Evolutionary conservation across 23 red algal species (phyloP).

Genomic region (Gracilaria caudata): DNA sequence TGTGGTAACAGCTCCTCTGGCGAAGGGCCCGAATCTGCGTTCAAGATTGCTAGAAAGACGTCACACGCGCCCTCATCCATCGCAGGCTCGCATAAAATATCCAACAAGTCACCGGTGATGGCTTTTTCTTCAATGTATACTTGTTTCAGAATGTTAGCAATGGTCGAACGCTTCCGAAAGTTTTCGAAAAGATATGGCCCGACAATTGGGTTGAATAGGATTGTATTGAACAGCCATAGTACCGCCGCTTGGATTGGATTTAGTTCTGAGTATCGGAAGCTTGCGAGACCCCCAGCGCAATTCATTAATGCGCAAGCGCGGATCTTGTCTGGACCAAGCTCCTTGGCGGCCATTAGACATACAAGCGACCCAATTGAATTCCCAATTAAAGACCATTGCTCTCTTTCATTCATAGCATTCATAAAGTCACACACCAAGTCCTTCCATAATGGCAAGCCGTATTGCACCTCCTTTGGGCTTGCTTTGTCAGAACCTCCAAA

Average conservation of each 20-base stretch:
- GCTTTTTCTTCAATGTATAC: constrained; percentile 78
- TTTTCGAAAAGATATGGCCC: constrained; percentile 85
- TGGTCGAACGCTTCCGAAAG: constrained; percentile 74
- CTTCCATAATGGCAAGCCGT: constrained; percentile 84
- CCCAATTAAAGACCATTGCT: constrained; percentile 85
- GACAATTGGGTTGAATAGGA: constrained; percentile 68
- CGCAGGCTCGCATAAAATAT: constrained; percentile 80
- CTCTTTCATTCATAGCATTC: constrained; percentile 41
- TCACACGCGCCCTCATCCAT: constrained; percentile 78
- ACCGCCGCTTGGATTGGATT: constrained; percentile 46
- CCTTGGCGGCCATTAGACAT: constrained; percentile 71
- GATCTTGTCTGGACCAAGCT: constrained; percentile 47
- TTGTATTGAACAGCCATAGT: constrained; percentile 64
- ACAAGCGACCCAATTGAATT: constrained; percentile 92
- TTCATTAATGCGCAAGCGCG: constrained; percentile 81
- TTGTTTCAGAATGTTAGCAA: constrained; percentile 71
- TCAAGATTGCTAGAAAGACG: constrained; percentile 87
- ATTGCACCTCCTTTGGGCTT: constrained; percentile 46
- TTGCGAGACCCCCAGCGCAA: constrained; percentile 90
- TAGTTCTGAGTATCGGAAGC: constrained; percentile 89
- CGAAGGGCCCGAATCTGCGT: constrained; percentile 79
- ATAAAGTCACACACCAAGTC: constrained; percentile 84
- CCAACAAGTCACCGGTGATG: constrained; percentile 80
- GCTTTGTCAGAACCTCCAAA: constrained; percentile 92
- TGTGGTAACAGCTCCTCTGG: constrained; percentile 75